A percentile compares a stretch with the other conserved stretches of the same genome.
Conservation (phyloP, 371 early-diverging fungal genomes). For the Circinella umbellata region DNA sequence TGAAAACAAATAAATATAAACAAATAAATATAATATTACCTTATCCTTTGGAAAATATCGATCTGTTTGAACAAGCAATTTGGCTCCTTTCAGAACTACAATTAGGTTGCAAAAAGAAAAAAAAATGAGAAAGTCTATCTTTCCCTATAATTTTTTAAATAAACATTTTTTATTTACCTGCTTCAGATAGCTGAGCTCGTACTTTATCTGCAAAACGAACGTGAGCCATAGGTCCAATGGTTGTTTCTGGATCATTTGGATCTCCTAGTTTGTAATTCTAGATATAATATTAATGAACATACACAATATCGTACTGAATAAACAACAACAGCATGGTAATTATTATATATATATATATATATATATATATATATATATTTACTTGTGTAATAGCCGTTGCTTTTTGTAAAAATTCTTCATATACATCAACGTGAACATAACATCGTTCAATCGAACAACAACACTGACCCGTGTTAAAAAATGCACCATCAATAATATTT, state of each 20-base stretch:
- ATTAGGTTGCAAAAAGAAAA: background rate
- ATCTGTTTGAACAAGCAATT: constrained; percentile 62
- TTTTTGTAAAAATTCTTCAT: constrained; percentile 72
- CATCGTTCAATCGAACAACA: constrained; percentile 87
- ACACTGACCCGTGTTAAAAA: constrained; percentile 87
- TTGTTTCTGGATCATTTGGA: constrained; percentile 68
- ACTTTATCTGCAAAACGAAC: constrained; percentile 71
- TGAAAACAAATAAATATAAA: no score
- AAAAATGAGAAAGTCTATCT: background rate
- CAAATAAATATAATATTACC: constrained; percentile 27
- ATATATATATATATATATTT: constrained; percentile 2
- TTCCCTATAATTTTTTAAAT: background rate
- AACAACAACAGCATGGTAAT: no score
- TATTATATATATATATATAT: no score
- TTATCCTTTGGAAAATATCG: constrained; percentile 65
- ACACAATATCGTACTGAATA: no score
- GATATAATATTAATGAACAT: no score
- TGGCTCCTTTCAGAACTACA: constrained; percentile 70
- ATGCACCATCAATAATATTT: constrained; percentile 81
- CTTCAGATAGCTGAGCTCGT: constrained; percentile 72
- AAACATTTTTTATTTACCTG: constrained; percentile 41
- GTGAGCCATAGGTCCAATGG: constrained; percentile 84
- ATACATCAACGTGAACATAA: constrained; percentile 81
- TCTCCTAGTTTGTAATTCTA: constrained; percentile 66
- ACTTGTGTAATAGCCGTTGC: constrained; percentile 71